These are phyloP conservation scores for Pulchroboletus neoregius DNA, from an alignment of 1,284 basidiomycete species.

Conservation along the genomic window DNA sequence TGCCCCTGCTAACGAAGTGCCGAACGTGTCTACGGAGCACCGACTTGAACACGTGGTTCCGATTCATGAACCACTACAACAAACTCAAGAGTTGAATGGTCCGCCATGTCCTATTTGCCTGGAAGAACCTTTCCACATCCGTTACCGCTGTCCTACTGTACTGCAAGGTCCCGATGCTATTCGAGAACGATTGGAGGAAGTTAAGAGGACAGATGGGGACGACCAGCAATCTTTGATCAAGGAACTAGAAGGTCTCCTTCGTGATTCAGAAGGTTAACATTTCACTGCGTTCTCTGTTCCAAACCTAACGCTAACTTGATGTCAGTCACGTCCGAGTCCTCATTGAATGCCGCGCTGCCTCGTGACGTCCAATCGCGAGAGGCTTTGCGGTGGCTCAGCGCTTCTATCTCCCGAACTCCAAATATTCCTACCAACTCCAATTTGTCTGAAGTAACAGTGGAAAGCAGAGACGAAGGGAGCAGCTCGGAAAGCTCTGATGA, in stretches of 20 bases:
- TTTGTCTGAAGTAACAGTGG: constrained; percentile 32
- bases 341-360: neutral
- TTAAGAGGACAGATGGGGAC: constrained; percentile 27
- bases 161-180: constrained; percentile 37
- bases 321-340: constrained; percentile 1
- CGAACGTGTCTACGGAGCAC: constrained; percentile 1
- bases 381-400: neutral
- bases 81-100: constrained; percentile 1
- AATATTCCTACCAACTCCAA: constrained; percentile 22
- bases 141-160: constrained; percentile 41
- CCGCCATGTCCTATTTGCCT: constrained; percentile 41
- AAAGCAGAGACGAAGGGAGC: constrained; percentile 34
- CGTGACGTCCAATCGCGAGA: neutral
- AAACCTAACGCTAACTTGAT: constrained; percentile 2
- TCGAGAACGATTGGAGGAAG: constrained; percentile 38
- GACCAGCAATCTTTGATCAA: constrained; percentile 33
- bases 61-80: neutral
- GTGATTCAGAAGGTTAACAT: constrained; percentile 18
- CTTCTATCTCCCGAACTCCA: constrained; percentile 10
- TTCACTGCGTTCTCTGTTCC: neutral
- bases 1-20: neutral
- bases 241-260: constrained; percentile 35
- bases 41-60: neutral
- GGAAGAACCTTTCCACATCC: constrained; percentile 36
- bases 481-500: constrained; percentile 33